Evolutionary conservation across 202 grass and related monocot genomes (phyloP).

Genomic region (Schoenoplectus triqueter): DNA sequence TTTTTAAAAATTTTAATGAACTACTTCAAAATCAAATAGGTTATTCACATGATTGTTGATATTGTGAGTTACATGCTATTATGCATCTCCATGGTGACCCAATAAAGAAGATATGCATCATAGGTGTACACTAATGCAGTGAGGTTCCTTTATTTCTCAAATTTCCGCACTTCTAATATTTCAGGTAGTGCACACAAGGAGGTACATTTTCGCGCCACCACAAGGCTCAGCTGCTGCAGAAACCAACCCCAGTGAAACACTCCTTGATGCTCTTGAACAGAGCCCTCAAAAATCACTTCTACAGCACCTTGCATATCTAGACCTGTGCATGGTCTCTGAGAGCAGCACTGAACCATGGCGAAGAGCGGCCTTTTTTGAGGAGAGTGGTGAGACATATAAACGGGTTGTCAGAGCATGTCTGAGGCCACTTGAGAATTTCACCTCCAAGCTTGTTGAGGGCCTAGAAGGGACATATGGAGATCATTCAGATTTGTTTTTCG

Average conservation of each 20-base stretch:
- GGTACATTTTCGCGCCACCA: conserved; percentile 75
- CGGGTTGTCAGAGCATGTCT: conserved; percentile 71
- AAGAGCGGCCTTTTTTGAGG: conserved; percentile 79
- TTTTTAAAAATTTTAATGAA: not conserved
- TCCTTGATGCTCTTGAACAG: conserved; percentile 82
- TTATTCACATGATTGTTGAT: not conserved
- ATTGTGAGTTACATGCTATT: not conserved
- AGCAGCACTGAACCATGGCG: conserved; percentile 84
- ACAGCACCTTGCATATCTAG: conserved; percentile 91
- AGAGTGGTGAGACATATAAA: conserved; percentile 91
- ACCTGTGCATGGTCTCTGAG: conserved; percentile 84
- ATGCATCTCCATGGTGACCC: not conserved
- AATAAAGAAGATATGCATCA: not conserved
- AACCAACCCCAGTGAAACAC: conserved; percentile 76
- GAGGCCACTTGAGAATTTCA: conserved; percentile 81
- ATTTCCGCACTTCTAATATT: conserved; percentile 32
- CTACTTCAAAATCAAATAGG: conserved; percentile 7
- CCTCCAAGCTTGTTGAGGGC: conserved; percentile 66
- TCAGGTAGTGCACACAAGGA: conserved; percentile 90
- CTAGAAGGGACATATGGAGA: conserved; percentile 62
- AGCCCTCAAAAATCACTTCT: conserved; percentile 67
- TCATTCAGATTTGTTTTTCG: conserved; percentile 57
- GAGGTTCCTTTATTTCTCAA: conserved; percentile 12
- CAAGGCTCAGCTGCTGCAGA: conserved; percentile 84
- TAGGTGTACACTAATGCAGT: conserved; percentile 33